These are phyloP conservation scores for Didymella pomorum DNA, from an alignment of 2,329 filamentous ascomycete species.

Conservation along the genomic window DNA sequence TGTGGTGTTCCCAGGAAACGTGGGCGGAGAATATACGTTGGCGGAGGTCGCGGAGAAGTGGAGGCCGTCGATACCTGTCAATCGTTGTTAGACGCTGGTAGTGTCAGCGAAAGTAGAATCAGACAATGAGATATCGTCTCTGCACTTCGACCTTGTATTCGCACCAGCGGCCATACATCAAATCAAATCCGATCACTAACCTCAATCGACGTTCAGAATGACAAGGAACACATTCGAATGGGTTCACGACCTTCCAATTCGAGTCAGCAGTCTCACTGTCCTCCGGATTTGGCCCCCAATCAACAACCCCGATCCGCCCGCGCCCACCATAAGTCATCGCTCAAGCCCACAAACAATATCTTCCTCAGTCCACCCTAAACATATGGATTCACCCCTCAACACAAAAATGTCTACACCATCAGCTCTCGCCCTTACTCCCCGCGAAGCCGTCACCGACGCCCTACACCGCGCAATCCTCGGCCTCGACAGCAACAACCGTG, in stretches of 20 bases:
- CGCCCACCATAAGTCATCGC: neutral
- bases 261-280: neutral
- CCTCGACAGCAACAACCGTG: slow-evolving; percentile 33
- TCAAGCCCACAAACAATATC: neutral
- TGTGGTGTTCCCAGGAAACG: slow-evolving; percentile 67
- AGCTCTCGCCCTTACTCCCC: slow-evolving; percentile 20
- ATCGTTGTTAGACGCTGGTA: slow-evolving; percentile 18
- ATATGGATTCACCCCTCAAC: neutral
- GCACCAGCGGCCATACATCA: too few relatives aligned
- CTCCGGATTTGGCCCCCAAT: neutral
- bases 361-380: neutral
- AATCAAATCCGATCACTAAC: too few relatives aligned
- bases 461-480: slow-evolving; percentile 35
- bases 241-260: too few relatives aligned
- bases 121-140: too few relatives aligned
- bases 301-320: neutral
- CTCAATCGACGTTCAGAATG: too few relatives aligned
- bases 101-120: too few relatives aligned
- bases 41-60: slow-evolving; percentile 26
- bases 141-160: too few relatives aligned
- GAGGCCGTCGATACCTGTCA: slow-evolving; percentile 23
- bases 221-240: too few relatives aligned
- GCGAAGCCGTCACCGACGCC: slow-evolving; percentile 35
- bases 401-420: neutral
- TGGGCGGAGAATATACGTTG: slow-evolving; percentile 51